phyloP scores from a whole-genome alignment of 352 stramenopile genomes.

The Elongisporangium anandrum region DNA sequence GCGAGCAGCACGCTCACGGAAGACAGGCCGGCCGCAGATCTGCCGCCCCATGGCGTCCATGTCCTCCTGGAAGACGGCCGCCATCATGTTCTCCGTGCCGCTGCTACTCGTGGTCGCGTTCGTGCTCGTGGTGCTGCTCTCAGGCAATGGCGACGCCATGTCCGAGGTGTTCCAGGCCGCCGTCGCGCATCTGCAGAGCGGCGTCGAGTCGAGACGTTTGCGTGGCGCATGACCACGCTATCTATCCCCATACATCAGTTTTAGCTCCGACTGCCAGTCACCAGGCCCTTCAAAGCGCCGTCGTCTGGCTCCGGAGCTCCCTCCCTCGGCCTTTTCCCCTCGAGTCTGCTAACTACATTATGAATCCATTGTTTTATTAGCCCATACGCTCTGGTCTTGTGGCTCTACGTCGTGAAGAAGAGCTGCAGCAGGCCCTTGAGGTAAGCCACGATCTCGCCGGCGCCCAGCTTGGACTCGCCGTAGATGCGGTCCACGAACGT shows the following conservation, averaged over 20 bases:
- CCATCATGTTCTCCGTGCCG: slow-evolving; percentile 71
- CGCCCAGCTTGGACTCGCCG: slow-evolving; percentile 97
- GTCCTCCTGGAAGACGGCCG: slow-evolving; percentile 45
- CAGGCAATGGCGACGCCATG: slow-evolving; percentile 17
- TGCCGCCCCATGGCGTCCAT: slow-evolving; percentile 16
- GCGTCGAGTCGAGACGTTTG: slow-evolving; percentile 1
- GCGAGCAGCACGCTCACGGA: slow-evolving; percentile 15
- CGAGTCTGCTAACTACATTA: background rate
- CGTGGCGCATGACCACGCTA: background rate
- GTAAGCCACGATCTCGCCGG: slow-evolving; percentile 97
- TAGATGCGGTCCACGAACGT: slow-evolving; percentile 99
- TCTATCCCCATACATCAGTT: slow-evolving; percentile 2
- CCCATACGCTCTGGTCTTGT: background rate
- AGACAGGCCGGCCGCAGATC: slow-evolving; percentile 1
- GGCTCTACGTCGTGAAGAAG: slow-evolving; percentile 91
- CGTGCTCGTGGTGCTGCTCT: slow-evolving; percentile 46
- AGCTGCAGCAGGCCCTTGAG: slow-evolving; percentile 94
- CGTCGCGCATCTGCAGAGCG: slow-evolving; percentile 17
- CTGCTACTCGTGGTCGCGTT: slow-evolving; percentile 55
- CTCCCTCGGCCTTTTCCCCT: background rate
- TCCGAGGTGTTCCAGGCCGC: slow-evolving; percentile 10
- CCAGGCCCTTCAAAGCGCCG: no score
- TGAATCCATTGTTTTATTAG: slow-evolving; percentile 2
- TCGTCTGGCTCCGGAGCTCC: background rate
- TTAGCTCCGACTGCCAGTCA: background rate